Evolutionary conservation across 169 alveolate species (phyloP), one percentile per base, ranked within the genome.

Genomic region (Cryptosporidium ryanae): DNA sequence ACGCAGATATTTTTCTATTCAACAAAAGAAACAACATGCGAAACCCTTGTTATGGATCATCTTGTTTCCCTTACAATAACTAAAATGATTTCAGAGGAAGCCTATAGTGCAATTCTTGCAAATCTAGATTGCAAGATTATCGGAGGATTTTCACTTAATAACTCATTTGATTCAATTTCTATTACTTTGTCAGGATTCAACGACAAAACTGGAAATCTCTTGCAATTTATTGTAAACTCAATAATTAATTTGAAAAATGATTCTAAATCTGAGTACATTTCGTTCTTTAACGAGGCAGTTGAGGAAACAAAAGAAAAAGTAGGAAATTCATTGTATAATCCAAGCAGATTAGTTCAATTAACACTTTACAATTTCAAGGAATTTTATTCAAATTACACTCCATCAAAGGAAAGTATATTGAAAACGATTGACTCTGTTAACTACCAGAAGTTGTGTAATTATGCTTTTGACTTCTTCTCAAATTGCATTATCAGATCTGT

Each of bases 151-250:
- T 29, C 55, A n/a, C 50, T 68, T 6, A 1, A 31, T n/a, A 68
- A 68, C 31, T 55, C 83, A 49, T 50, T 68, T 64, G 43, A 68
- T 55, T 68, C 66, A 27, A 15, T 68, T 21, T 68, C 83, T n/a
- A 68, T 68, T 29, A 68, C 83, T 27, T 29, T 68, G 34, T 68
- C 83, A 10, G 83, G 83, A 2, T 68, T 68, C 23, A 68, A 68
- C 32, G 83, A 68, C 38, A 68, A 68, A 29, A 68, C 55, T 64
- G 59, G 55, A 15, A 54, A 48, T n/a, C 49, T 68, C 25, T 32
- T 68, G 3, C 25, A 29, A 31, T 68, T 50, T 68, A 32, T 68
- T 23, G 31, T 68, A 23, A 17, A 68, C 23, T 68, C 83, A 49
- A 27, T 68, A 1, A 50, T 68, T 21, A 13, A 29, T 2, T 32